Evolutionary conservation across 2,329 filamentous ascomycete species (phyloP), one percentile per base, ranked within the genome.

Genomic region (Fusarium mundagurra): DNA sequence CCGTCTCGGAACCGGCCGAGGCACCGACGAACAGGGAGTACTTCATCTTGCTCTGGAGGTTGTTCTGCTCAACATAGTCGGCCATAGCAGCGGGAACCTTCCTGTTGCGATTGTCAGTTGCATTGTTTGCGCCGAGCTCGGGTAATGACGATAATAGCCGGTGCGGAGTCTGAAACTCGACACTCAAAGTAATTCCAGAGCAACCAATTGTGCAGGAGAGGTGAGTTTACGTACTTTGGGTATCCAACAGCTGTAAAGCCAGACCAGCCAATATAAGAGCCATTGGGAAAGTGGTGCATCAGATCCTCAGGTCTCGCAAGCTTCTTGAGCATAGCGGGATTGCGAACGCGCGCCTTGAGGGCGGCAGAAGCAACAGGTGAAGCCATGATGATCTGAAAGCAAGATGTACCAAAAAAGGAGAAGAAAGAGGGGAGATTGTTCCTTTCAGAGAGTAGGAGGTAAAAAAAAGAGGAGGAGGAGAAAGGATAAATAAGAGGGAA

Each of bases 241-340:
- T 96, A 96, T 68, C 94, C 94, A 61, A 97, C 94, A 78, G 94
- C 94, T 18, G 94, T 97, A 84, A 97, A 97, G 41, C 94, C 94
- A 73, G 92, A 94, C 94, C 94, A 97, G 79, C 94, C 95, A 78
- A 97, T 90, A 83, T 96, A 96, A n/a, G 93, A 85, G 80, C 92
- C 92, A 86, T 96, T 90, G 74, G 94, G 94, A 79, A 97, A 97
- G 76, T 93, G 88, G 73, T 93, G 88, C 69, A 97, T 88, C 73
- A 97, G 84, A 81, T 97, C 94, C 82, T 96, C 90, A 43, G 94
- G 90, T 78, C 91, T 91, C 77, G 92, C 91, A 67, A 97, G 86
- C 88, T 96, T 97, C 79, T 91, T 92, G 64, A 97, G 88, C 83
- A 96, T 91, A 47, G 92, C 93, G 29, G 94, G 92, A 74, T 93